Percentiles rank a stretch among this genome's conserved stretches.
phyloP scores from a whole-genome alignment of 1,284 basidiomycete species.

The Coniophora puteana region DNA sequence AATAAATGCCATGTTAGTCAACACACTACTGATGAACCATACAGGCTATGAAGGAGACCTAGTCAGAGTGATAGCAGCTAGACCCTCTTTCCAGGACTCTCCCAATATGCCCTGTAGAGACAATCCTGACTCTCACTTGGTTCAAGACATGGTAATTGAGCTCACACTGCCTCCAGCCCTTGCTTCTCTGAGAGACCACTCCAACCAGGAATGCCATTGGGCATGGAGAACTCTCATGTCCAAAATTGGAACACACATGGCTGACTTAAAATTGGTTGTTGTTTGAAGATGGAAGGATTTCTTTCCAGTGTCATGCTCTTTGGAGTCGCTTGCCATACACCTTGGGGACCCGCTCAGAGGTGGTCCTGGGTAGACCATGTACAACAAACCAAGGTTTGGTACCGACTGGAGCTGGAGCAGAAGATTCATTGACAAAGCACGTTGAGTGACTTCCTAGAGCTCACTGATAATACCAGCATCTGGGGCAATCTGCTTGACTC shows the following conservation, averaged over 20 bases:
- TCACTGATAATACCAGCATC: not conserved
- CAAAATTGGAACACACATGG: not conserved
- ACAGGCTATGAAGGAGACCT: too few species aligned
- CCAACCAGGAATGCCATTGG: not conserved
- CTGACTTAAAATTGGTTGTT: conserved; percentile 2
- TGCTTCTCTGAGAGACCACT: not conserved
- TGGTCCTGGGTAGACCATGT: not conserved
- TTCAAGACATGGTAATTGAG: conserved; percentile 3
- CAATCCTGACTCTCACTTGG: too few species aligned
- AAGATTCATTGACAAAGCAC: not conserved
- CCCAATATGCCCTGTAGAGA: too few species aligned
- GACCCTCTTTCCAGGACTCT: too few species aligned
- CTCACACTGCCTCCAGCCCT: not conserved
- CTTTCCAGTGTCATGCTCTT: not conserved
- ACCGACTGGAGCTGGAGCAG: not conserved
- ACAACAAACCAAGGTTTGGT: not conserved
- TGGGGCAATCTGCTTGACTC: conserved; percentile 9
- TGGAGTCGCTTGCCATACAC: not conserved
- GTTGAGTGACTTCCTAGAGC: conserved; percentile 1
- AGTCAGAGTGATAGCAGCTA: too few species aligned
- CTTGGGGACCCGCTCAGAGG: too few species aligned
- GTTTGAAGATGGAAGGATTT: conserved; percentile 2
- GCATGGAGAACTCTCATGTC: not conserved
- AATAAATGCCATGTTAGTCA: too few species aligned
- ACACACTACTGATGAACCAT: too few species aligned